Evolutionary conservation across 192 early-diverging fungal species (phyloP).

Genomic region (Backusella parvicylindrica): DNA sequence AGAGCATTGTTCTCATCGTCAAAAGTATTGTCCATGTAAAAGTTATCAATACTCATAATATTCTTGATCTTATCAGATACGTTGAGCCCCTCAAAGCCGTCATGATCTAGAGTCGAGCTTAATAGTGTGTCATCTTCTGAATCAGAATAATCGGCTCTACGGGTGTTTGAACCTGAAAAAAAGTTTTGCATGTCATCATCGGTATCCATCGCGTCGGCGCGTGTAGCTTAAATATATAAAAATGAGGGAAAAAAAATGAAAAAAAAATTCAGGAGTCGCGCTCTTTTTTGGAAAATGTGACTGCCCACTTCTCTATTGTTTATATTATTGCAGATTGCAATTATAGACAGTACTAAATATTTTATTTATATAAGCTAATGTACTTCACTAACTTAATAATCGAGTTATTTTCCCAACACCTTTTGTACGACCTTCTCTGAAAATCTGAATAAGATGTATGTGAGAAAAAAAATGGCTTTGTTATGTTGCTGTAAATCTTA

Average conservation of each 20-base stretch:
- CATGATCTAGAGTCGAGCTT: not conserved
- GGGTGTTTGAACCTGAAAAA: not conserved
- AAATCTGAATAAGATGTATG: slow-evolving; percentile 40
- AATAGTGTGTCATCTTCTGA: slow-evolving; percentile 10
- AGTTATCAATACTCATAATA: not conserved
- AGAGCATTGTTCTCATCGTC: not conserved
- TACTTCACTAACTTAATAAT: slow-evolving; percentile 30
- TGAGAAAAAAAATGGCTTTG: slow-evolving; percentile 27
- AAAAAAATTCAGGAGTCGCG: not conserved
- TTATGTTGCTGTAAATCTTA: slow-evolving; percentile 22
- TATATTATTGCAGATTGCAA: too few relatives aligned
- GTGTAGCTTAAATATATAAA: not conserved
- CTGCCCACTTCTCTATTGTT: not conserved
- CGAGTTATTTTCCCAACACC: slow-evolving; percentile 82
- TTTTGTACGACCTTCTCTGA: slow-evolving; percentile 84
- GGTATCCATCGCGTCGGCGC: not conserved
- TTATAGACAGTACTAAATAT: too few relatives aligned
- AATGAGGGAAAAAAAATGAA: not conserved
- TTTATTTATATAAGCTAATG: not conserved
- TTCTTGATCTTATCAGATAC: slow-evolving; percentile 13
- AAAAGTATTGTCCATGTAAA: not conserved
- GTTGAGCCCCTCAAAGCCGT: not conserved
- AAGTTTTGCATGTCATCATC: not conserved
- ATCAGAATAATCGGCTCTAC: slow-evolving; percentile 11
- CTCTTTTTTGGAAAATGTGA: not conserved